Evolutionary conservation across 2,329 filamentous ascomycete genomes (phyloP), one percentile per base, ranked within the genome.

Genomic region (Pseudodiploospora longispora): DNA sequence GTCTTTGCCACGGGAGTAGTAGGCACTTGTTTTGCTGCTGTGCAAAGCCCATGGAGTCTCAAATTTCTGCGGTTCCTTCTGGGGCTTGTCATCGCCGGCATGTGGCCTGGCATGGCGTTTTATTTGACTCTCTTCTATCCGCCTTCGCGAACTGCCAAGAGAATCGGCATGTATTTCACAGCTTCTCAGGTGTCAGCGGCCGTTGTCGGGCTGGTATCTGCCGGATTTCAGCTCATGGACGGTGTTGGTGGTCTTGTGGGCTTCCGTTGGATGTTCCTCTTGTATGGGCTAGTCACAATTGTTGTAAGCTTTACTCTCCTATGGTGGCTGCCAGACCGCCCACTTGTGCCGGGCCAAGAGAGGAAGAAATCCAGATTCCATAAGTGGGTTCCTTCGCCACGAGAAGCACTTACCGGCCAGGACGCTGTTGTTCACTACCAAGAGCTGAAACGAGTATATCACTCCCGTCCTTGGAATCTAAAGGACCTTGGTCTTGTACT

Each of bases 51-150:
- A 6, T 94, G 88, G 85, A 93, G 87, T 57, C 73, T 95, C 55
- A 90, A 91, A 76, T 71, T 95, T n/a, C 74, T 95, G 29, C 82
- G 89, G 6, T 83, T 95, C 44, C 73, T 95, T 8, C 77, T 95
- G 6, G 89, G 89, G 39, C 76, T 93, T 10, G 88, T 95, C 27
- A 90, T 90, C 59, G 89, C 89, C 1, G 89, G 89, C 38, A 89
- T 95, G 83, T 95, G 89, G 89, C 89, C 89, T 0, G 89, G 89
- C 40, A 95, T 95, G 89, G 80, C 87, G 7, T 93, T 93, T 62
- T 95, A 95, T 59, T 72, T 95, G 38, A 94, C 89, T 0, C 74
- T 95, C 6, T 95, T 95, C 70, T 95, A 95, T 59, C 89, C 89
- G 6, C 88, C 89, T 0, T 87, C 85, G 5, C 77, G 86, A 9